These are phyloP conservation scores for Asterochloris sp. DNA, from an alignment of 139 green algal genomes.

Conservation along the genomic window DNA sequence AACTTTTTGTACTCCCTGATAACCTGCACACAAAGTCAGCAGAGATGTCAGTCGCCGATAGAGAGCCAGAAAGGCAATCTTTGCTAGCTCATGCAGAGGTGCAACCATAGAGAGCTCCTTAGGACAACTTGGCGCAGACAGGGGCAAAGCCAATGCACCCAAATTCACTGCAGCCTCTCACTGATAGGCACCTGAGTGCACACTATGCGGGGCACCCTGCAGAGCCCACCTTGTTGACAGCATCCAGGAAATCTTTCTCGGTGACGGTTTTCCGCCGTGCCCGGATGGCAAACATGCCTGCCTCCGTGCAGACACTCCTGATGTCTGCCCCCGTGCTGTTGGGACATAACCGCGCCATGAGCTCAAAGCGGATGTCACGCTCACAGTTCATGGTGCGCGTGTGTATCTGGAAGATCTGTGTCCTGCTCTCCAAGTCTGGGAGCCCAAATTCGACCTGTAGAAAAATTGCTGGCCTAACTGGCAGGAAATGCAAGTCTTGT, in stretches of 20 bases:
- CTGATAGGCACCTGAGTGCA: background rate
- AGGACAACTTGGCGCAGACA: background rate
- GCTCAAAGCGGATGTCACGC: slow-evolving; percentile 95
- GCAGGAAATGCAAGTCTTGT: no score
- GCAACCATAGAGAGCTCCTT: background rate
- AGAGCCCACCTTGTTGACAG: slow-evolving; percentile 90
- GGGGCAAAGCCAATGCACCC: background rate
- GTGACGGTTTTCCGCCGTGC: slow-evolving; percentile 95
- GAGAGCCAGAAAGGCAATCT: background rate
- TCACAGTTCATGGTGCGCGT: slow-evolving; percentile 96
- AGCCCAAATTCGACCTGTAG: slow-evolving; percentile 88
- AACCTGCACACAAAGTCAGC: slow-evolving; percentile 43
- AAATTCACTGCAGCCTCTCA: background rate
- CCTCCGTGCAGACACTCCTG: slow-evolving; percentile 93
- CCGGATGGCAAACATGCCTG: slow-evolving; percentile 92
- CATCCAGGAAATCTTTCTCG: slow-evolving; percentile 99
- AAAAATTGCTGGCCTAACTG: no score
- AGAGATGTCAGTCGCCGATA: background rate
- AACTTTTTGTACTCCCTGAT: slow-evolving; percentile 99
- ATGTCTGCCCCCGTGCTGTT: slow-evolving; percentile 97
- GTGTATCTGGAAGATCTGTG: slow-evolving; percentile 99
- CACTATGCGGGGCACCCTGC: background rate
- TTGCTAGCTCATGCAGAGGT: background rate
- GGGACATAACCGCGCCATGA: slow-evolving; percentile 92
- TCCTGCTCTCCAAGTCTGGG: slow-evolving; percentile 90